Conservation (phyloP, 257 asterid genomes). For the Lantana camara region DNA sequence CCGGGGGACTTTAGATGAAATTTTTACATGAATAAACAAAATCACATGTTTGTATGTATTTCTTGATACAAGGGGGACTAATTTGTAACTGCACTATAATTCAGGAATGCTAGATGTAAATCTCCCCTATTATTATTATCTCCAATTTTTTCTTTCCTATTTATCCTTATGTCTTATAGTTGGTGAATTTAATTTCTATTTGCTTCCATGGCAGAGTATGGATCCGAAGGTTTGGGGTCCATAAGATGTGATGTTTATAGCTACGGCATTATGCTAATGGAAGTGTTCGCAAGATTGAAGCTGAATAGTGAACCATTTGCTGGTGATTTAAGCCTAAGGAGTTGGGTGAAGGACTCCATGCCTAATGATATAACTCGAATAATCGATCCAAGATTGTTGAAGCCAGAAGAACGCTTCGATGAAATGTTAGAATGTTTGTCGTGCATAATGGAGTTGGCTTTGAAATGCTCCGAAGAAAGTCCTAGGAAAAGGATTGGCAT, state of each 20-base stretch:
- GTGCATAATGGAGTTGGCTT: conserved; percentile 35
- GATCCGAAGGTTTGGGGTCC: conserved; percentile 30
- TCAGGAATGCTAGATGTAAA: too few species aligned
- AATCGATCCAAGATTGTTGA: conserved; percentile 25
- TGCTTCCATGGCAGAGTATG: conserved; percentile 25
- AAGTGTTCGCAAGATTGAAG: conserved; percentile 25
- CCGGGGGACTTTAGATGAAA: too few species aligned
- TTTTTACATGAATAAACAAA: too few species aligned
- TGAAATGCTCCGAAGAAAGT: conserved; percentile 23
- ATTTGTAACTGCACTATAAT: too few species aligned
- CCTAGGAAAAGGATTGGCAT: conserved; percentile 25
- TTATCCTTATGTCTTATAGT: too few species aligned
- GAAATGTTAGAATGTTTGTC: conserved; percentile 25
- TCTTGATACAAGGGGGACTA: too few species aligned
- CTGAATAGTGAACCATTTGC: conserved; percentile 17
- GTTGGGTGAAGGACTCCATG: conserved; percentile 15
- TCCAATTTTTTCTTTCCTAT: not conserved
- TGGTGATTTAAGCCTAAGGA: conserved; percentile 23
- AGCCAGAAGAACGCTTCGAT: conserved; percentile 6
- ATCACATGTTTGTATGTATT: too few species aligned
- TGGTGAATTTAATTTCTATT: not conserved
- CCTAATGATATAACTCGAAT: conserved; percentile 19
- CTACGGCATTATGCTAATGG: conserved; percentile 32
- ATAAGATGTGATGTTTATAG: conserved; percentile 26
- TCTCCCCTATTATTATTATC: too few species aligned